Base-by-base conservation (phyloP, 2,329 filamentous ascomycete genomes). In the Endoconidiophora polonica region DNA sequence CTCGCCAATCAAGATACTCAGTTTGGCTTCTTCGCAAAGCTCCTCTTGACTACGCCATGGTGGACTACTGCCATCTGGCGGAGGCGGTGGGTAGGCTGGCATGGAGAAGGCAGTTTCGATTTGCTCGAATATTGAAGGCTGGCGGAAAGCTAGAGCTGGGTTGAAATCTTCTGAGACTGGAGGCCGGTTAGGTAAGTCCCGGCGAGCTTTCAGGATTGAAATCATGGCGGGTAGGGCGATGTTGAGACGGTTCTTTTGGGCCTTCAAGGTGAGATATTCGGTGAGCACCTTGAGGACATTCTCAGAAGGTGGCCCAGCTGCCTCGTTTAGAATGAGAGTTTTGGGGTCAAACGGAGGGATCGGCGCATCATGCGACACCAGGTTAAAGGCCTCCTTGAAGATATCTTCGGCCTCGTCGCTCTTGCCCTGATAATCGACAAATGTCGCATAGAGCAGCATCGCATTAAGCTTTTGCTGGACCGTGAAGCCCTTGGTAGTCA, bases 1-100 rank as follows among this genome's bases (percentile, higher is more conserved):
- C 66, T 96, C 90, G 52, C 90, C 90, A 55, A 96, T 90, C 63
- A 94, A 91, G 22, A 87, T 74, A 70, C 86, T 87, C 12, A 95
- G 66, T 0, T 78, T 86, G 2, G 87, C 86, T 63, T 95, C 88
- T 56, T 91, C 82, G 63, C 88, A 95, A 37, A 75, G 73, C 56
- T 84, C 77, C 24, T 72, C 68, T 7, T 77, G 60, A 50, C 74
- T 76, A 44, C 85, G 81, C 51, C 72, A 65, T 0, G 88, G 77
- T 0, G 81, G 71, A 2, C 74, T 66, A 44, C 82, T 76, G 49
- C 88, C 88, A 45, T 84, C 79, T 0, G 76, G 68, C 0, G 81
- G 83, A 0, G 83, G 73, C 0, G 77, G 63, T 0, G 90, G 87
- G 60, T 87, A 94, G 1, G 71, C 65, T 0, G 81, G 76, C 4